Percentiles rank a stretch among this genome's conserved stretches.
Evolutionary conservation across 2,329 filamentous ascomycete species (phyloP).

Genomic region (Curvularia verruculosa): DNA sequence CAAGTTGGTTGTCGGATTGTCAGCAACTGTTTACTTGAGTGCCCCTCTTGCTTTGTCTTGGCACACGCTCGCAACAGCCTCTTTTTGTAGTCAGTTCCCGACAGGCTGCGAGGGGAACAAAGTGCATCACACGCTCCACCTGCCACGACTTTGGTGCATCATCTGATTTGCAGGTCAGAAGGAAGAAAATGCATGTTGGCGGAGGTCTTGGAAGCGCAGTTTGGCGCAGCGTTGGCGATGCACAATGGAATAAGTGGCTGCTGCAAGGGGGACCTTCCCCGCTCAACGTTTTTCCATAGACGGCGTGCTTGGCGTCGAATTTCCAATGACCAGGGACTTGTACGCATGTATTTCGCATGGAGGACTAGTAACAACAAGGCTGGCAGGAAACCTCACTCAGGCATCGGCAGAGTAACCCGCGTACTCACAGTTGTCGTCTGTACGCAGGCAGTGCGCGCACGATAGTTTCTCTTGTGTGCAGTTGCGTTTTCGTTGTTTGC

Average conservation of each 20-base stretch:
- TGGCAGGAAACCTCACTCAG: neutral
- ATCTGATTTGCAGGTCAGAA: neutral
- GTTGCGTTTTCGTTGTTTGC: slow-evolving; percentile 36
- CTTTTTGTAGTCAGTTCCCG: neutral
- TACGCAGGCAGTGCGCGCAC: slow-evolving; percentile 38
- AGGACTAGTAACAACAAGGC: neutral
- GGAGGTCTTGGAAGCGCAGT: neutral
- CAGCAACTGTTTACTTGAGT: neutral
- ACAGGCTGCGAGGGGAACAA: neutral
- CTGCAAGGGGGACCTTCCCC: neutral
- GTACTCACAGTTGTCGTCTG: slow-evolving; percentile 39
- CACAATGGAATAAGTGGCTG: neutral
- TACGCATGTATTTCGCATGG: neutral
- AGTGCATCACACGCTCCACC: neutral
- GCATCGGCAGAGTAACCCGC: slow-evolving; percentile 24
- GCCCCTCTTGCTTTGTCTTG: neutral
- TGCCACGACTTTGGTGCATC: slow-evolving; percentile 2
- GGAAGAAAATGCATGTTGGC: neutral
- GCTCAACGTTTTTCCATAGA: slow-evolving; percentile 1
- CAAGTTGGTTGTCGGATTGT: neutral
- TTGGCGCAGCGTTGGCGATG: neutral
- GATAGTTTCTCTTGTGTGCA: slow-evolving; percentile 42
- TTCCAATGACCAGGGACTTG: neutral
- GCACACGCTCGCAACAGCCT: slow-evolving; percentile 1
- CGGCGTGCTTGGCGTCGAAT: neutral